Percentiles rank a stretch among this genome's conserved stretches.
These are phyloP conservation scores for Paracoccidioides lutzii DNA, from an alignment of 2,329 filamentous ascomycete genomes.

Conservation along the genomic window DNA sequence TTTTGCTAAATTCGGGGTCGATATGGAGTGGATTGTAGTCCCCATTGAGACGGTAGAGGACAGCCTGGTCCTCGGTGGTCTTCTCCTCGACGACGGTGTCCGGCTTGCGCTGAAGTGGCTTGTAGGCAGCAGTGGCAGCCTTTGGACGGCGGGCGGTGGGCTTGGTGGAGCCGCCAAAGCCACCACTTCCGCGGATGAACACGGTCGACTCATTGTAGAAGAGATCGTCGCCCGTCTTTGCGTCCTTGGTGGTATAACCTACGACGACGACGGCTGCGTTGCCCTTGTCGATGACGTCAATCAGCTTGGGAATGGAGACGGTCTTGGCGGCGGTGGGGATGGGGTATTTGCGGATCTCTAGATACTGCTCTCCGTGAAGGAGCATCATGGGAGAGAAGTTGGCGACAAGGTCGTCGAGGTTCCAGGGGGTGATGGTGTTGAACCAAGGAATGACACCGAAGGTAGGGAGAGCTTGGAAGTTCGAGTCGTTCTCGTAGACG, in stretches of 20 bases:
- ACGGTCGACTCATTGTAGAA: conserved; percentile 96
- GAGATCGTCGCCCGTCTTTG: conserved; percentile 71
- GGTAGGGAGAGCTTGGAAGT: conserved; percentile 91
- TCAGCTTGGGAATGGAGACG: conserved; percentile 61
- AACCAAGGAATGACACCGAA: conserved; percentile 95
- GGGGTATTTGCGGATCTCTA: conserved; percentile 84
- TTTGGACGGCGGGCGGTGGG: conserved; percentile 55
- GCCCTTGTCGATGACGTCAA: conserved; percentile 95
- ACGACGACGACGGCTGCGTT: conserved; percentile 71
- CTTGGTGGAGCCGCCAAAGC: conserved; percentile 75
- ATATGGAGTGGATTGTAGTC: conserved; percentile 96
- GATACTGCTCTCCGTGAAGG: conserved; percentile 95
- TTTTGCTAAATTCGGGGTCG: conserved; percentile 84
- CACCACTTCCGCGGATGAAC: conserved; percentile 82
- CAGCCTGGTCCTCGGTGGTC: conserved; percentile 83
- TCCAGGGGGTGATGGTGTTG: conserved; percentile 67
- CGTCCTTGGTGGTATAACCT: conserved; percentile 71
- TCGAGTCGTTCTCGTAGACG: conserved; percentile 78
- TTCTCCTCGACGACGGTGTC: conserved; percentile 74
- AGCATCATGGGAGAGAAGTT: conserved; percentile 99
- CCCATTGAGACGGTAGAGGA: conserved; percentile 81
- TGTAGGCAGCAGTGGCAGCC: conserved; percentile 65
- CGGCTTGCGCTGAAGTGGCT: conserved; percentile 60
- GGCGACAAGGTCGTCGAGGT: conserved; percentile 68
- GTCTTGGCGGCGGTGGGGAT: conserved; percentile 74